Evolutionary conservation across 306 rosid species (phyloP), one percentile per base, ranked within the genome.

Genomic region (Sicyos baderoa): DNA sequence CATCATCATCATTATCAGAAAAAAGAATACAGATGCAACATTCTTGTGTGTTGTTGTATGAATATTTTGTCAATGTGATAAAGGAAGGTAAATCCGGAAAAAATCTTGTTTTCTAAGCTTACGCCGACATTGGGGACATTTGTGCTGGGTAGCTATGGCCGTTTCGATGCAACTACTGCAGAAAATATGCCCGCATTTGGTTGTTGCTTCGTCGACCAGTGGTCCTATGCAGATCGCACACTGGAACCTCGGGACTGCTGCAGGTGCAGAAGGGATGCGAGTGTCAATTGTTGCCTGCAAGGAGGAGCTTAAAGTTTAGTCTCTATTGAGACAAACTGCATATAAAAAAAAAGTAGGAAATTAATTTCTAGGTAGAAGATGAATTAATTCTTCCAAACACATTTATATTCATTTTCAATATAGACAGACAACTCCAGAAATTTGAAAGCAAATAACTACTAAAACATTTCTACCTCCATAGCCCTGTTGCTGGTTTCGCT

Each of bases 111-210:
- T 22, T 29, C 87, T 72, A 51, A 89, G 81, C 79, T 76, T 84
- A 72, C 82, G 87, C 85, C 98, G 80, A 74, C 98, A 93, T 2
- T 88, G 82, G n/a, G 95, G 98, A 72, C 98, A 93, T 82, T 75
- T 86, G 14, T 55, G 72, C 74, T 82, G 84, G 0, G 66, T 58
- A 23, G 14, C 9, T 27, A 89, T 54, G 21, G 94, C 96, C 35
- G 76, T 40, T 72, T 67, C 82, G 8, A 93, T 85, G 79, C 97
- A 89, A 0, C 1, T 6, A 80, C 82, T 86, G 58, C 98, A 93
- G 84, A 93, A 93, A 48, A 93, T 86, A 76, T 93, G 98, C 66
- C 98, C 98, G 22, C 98, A 93, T 75, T 75, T 89, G 9, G 97
- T 93, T 0, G 97, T 79, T 76, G 79, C 81, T 76, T 86, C 94